These are phyloP conservation scores for Xylaria sp. DNA, from an alignment of 2,329 filamentous ascomycete species.

Conservation along the genomic window DNA sequence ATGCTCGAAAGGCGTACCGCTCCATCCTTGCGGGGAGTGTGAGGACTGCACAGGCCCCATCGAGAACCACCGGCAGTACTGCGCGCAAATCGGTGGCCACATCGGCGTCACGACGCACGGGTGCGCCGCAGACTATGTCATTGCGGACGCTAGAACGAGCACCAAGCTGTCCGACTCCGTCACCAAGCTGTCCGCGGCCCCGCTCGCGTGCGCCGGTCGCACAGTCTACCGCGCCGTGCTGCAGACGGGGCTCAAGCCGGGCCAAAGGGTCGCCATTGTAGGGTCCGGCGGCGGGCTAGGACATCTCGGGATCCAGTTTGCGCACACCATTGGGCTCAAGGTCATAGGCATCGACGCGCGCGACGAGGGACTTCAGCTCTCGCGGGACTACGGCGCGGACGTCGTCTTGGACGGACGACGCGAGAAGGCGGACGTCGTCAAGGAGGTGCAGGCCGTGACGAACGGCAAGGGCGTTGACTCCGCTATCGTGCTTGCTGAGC, in stretches of 20 bases:
- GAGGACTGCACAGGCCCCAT: slow-evolving; percentile 60
- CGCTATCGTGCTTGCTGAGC: slow-evolving; percentile 62
- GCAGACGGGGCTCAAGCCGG: slow-evolving; percentile 52
- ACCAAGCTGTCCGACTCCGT: slow-evolving; percentile 61
- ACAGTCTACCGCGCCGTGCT: slow-evolving; percentile 62
- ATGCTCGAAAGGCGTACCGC: slow-evolving; percentile 51
- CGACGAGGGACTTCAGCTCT: slow-evolving; percentile 60
- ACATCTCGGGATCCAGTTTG: slow-evolving; percentile 63
- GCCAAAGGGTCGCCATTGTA: slow-evolving; percentile 57
- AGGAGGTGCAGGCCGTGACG: slow-evolving; percentile 60
- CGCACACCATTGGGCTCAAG: slow-evolving; percentile 59
- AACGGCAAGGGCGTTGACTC: slow-evolving; percentile 62
- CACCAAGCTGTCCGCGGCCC: slow-evolving; percentile 62
- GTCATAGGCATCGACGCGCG: slow-evolving; percentile 66
- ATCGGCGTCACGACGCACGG: slow-evolving; percentile 64
- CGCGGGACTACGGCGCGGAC: slow-evolving; percentile 60
- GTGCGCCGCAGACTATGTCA: slow-evolving; percentile 67
- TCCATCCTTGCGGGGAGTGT: slow-evolving; percentile 65
- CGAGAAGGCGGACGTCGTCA: slow-evolving; percentile 60
- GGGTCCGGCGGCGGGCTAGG: slow-evolving; percentile 64
- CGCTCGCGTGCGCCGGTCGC: slow-evolving; percentile 66
- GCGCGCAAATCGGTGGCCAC: slow-evolving; percentile 56
- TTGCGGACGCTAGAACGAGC: slow-evolving; percentile 60
- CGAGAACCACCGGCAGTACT: slow-evolving; percentile 64
- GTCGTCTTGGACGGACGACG: slow-evolving; percentile 63